Evolutionary conservation across 768 basidiomycete genomes (phyloP).

Genomic region (Candolleomyces eurysporus): DNA sequence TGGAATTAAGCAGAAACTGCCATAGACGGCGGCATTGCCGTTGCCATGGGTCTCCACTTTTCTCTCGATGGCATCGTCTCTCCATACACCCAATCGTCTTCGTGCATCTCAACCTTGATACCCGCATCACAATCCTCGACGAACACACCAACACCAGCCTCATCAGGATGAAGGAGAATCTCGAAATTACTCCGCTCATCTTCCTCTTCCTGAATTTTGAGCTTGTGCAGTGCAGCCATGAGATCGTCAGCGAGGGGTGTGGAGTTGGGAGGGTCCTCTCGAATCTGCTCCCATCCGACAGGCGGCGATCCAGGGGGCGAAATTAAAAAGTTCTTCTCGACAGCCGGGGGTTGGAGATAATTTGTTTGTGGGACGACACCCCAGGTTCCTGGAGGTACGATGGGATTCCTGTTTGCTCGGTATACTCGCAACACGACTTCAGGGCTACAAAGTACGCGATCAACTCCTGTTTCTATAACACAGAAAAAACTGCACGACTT

Average conservation of each 20-base stretch:
- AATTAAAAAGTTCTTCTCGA: constrained; percentile 94
- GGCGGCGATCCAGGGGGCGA: constrained; percentile 98
- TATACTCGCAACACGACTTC: constrained; percentile 63
- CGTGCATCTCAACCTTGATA: constrained; percentile 38
- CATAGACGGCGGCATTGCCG: constrained; percentile 61
- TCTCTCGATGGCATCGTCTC: constrained; percentile 49
- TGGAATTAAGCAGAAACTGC: constrained; percentile 28
- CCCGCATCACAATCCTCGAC: constrained; percentile 68
- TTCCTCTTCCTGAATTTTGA: constrained; percentile 53
- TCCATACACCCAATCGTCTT: constrained; percentile 66
- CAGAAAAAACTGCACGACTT: constrained; percentile 23
- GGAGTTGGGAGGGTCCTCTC: constrained; percentile 87
- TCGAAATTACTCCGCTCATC: constrained; percentile 37
- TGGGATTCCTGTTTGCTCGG: constrained; percentile 69
- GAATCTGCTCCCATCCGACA: constrained; percentile 91
- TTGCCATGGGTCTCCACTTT: constrained; percentile 52
- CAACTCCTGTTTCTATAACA: constrained; percentile 6
- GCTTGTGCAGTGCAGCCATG: constrained; percentile 68
- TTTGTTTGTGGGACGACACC: constrained; percentile 36
- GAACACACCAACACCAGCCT: constrained; percentile 75
- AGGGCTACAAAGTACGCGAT: constrained; percentile 32
- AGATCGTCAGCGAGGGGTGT: constrained; percentile 86
- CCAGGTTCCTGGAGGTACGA: constrained; percentile 36
- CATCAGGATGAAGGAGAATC: constrained; percentile 65
- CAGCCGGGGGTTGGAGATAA: constrained; percentile 71